Evolutionary conservation across 2,329 filamentous ascomycete species (phyloP), one percentile per base, ranked within the genome.

Genomic region (Penicillium hesseltinei): DNA sequence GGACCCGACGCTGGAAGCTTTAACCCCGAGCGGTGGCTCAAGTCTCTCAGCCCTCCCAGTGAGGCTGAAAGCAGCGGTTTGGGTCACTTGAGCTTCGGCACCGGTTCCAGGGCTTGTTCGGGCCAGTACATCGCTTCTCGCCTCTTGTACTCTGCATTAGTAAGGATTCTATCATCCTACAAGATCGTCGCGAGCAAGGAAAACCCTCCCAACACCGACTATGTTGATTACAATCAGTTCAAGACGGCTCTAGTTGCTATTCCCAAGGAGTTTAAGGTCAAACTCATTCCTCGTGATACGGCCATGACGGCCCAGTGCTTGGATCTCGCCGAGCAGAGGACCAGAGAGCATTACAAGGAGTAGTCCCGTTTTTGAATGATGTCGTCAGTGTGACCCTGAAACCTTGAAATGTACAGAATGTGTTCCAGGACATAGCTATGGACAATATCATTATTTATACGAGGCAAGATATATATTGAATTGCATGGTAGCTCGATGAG

Each of bases 11-110:
- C 85, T 0, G 65, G 78, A 11, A 72, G 75, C 5, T 90, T 91
- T 70, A 76, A 84, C 43, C 86, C 88, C 0, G 87, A 90, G 61
- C 80, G 88, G 19, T 91, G 86, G 71, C 75, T 90, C 5, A 71
- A 80, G 51, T 78, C 78, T 23, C 13, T 64, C 6, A 47, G 60
- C 25, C 64, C 66, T 0, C 78, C 65, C 19, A 77, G 65, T 35
- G 71, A 72, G 76, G 82, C 33, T 75, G 82, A 25, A 78, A 75
- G 62, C 0, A 61, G 66, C 1, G 82, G 83, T 3, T 80, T 83
- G 0, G 77, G 77, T 8, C 84, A 86, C 64, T 80, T 81, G 62
- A 81, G 75, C 3, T 86, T 84, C 52, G 84, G 84, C 3, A 81
- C 84, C 0, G 84, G 84, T 2, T 81, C 80, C 0, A 76, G 84